These are phyloP conservation scores for Manihot esculenta DNA, from an alignment of 441 rosid genomes.

Conservation along the genomic window DNA sequence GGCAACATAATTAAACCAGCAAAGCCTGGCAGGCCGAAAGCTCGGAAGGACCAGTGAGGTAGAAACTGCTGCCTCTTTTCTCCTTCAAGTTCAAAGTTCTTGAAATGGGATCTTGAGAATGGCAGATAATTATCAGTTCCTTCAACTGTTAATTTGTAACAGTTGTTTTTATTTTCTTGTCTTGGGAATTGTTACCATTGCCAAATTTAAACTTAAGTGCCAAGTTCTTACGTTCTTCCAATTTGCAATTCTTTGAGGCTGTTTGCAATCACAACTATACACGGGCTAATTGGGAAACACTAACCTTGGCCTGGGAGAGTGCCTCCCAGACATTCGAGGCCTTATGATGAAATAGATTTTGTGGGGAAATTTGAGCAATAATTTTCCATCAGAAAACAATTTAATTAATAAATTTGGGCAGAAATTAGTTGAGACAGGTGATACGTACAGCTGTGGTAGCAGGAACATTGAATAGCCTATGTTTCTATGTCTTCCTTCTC, in stretches of 20 bases:
- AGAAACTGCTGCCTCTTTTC: conserved; percentile 11
- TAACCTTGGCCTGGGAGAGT: background rate
- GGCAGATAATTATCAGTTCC: conserved; percentile 6
- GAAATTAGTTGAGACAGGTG: background rate
- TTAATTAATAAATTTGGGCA: too few species aligned
- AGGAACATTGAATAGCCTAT: background rate
- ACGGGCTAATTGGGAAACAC: background rate
- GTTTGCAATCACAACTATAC: background rate
- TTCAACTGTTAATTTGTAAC: conserved; percentile 15
- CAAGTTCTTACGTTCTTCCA: background rate
- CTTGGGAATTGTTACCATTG: background rate
- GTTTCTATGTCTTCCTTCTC: background rate
- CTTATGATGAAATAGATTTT: background rate
- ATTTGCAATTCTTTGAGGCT: background rate
- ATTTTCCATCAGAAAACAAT: background rate
- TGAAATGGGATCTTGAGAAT: conserved; percentile 1
- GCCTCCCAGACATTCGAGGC: background rate
- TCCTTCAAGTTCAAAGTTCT: background rate
- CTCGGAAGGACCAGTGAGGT: conserved; percentile 52
- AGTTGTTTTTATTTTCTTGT: background rate
- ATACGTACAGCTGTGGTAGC: background rate
- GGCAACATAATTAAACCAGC: conserved; percentile 60
- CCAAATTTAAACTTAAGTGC: background rate
- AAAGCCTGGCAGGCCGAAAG: conserved; percentile 59
- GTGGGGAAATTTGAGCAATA: background rate